These are phyloP conservation scores for Mortierella sp. DNA, from an alignment of 371 early-diverging fungal species.

Conservation along the genomic window DNA sequence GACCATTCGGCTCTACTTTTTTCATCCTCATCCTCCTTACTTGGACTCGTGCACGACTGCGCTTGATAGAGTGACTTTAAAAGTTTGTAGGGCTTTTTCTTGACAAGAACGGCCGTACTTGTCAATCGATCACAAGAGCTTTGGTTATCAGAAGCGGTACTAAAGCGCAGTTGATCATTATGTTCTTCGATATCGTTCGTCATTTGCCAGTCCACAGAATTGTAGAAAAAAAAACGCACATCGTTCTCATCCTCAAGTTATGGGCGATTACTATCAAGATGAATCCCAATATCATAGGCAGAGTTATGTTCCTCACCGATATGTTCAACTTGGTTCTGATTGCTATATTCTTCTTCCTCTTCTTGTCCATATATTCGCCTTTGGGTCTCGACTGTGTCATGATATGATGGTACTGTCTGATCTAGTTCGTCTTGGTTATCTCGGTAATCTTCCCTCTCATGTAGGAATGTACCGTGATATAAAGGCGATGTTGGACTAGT, in stretches of 20 bases:
- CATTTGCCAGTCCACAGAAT: slow-evolving; percentile 1
- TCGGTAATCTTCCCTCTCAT: slow-evolving; percentile 14
- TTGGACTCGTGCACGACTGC: background rate
- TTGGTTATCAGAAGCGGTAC: background rate
- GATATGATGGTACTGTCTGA: background rate
- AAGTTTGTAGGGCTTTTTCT: slow-evolving; percentile 28
- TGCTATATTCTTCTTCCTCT: background rate
- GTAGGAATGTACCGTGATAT: slow-evolving; percentile 18
- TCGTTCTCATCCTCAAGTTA: slow-evolving; percentile 3
- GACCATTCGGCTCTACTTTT: background rate
- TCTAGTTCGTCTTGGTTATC: background rate
- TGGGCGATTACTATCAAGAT: background rate
- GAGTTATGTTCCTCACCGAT: background rate
- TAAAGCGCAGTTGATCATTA: background rate
- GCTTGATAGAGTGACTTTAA: slow-evolving; percentile 4
- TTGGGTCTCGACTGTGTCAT: slow-evolving; percentile 17
- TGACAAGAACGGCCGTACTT: slow-evolving; percentile 18
- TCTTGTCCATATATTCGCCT: slow-evolving; percentile 37
- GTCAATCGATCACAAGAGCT: slow-evolving; percentile 12
- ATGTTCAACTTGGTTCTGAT: background rate
- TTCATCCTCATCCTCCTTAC: slow-evolving; percentile 1
- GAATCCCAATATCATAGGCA: slow-evolving; percentile 1
- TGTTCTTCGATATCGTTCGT: background rate
- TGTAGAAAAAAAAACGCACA: slow-evolving; percentile 3
- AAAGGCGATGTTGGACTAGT: slow-evolving; percentile 16